Conservation (phyloP, 2,329 filamentous ascomycete genomes). For the Coniochaeta sp. region DNA sequence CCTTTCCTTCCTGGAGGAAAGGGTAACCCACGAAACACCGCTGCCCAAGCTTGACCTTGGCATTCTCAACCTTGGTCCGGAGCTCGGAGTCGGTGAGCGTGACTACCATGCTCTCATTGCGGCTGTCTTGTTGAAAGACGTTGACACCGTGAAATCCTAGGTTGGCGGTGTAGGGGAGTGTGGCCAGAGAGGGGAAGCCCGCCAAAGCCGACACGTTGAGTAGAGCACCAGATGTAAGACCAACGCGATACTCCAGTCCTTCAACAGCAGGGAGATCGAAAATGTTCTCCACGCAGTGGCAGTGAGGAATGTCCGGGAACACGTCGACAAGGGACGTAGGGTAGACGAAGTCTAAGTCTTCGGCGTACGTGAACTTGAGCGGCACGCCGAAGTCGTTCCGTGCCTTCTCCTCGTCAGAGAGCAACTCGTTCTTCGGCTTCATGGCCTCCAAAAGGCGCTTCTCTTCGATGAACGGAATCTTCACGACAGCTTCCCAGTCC, state of each 20-base stretch:
- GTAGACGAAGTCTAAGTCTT: constrained; percentile 72
- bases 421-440: constrained; percentile 69
- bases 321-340: constrained; percentile 81
- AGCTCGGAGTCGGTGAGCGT: constrained; percentile 70
- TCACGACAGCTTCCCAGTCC: constrained; percentile 99
- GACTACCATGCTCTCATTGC: constrained; percentile 93
- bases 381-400: constrained; percentile 90
- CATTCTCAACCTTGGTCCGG: constrained; percentile 62
- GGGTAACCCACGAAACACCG: constrained; percentile 90
- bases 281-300: constrained; percentile 90
- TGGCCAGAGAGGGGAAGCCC: constrained; percentile 87
- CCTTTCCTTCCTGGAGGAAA: constrained; percentile 89
- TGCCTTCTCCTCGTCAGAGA: constrained; percentile 71
- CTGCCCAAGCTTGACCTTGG: constrained; percentile 74
- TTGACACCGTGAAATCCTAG: constrained; percentile 85
- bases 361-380: constrained; percentile 84
- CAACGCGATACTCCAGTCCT: constrained; percentile 77
- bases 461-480: constrained; percentile 98
- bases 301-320: constrained; percentile 82
- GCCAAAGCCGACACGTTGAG: constrained; percentile 78
- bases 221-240: constrained; percentile 76
- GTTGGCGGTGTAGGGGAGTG: constrained; percentile 72
- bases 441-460: constrained; percentile 78
- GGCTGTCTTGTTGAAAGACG: constrained; percentile 92
- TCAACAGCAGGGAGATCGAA: constrained; percentile 93